These are phyloP conservation scores for Leptographium radiaticola DNA, from an alignment of 2,329 filamentous ascomycete genomes.

Conservation along the genomic window DNA sequence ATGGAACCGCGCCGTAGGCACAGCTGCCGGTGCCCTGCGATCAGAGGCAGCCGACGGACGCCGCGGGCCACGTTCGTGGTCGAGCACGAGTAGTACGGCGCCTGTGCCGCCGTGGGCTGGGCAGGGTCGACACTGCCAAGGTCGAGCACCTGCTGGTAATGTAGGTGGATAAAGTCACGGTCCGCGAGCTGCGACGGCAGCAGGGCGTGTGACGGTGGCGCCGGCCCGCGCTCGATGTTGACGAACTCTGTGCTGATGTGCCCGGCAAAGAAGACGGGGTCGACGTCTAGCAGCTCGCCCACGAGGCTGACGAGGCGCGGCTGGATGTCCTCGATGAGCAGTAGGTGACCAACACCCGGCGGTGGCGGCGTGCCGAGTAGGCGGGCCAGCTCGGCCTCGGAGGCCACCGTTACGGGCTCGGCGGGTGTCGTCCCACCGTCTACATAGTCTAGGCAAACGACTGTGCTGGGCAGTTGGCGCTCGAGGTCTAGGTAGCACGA, in stretches of 20 bases:
- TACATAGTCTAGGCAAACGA: no score
- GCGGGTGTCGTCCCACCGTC: no score
- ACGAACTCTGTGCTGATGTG: neutral
- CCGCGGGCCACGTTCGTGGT: neutral
- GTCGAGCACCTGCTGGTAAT: neutral
- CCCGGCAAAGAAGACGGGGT: neutral
- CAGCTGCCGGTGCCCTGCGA: no score
- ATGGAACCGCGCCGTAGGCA: no score
- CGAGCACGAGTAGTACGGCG: neutral
- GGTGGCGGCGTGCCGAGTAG: neutral
- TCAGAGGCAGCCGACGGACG: neutral
- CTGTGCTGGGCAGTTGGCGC: no score
- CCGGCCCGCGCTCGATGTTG: neutral
- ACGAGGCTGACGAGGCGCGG: neutral
- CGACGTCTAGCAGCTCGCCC: neutral
- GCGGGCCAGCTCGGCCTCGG: neutral
- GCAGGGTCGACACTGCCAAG: neutral
- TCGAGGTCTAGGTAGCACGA: no score
- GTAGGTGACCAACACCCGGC: neutral
- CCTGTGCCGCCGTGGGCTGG: no score
- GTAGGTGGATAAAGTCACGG: neutral
- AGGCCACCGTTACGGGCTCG: no score
- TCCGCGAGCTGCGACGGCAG: neutral
- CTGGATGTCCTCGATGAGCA: neutral
- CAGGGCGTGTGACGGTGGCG: neutral